Conservation (phyloP, 306 rosid genomes). For the Prunus mume region DNA sequence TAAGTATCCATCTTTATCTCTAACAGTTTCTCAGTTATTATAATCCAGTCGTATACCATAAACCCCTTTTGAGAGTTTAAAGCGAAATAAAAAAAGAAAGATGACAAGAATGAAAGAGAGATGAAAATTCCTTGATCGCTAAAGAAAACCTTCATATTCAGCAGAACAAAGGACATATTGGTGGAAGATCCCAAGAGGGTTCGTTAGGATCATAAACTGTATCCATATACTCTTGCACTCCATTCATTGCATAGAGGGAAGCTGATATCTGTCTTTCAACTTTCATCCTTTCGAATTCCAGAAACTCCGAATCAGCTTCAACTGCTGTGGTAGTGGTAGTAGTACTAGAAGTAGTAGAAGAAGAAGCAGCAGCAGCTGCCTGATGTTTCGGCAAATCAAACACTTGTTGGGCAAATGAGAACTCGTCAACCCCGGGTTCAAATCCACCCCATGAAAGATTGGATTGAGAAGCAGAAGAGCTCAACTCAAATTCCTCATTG, state of each 20-base stretch:
- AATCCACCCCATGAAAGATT: constrained; percentile 43
- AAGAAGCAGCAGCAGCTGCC: not conserved
- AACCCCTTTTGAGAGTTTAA: not conserved
- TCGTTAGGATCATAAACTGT: constrained; percentile 65
- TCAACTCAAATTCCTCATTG: constrained; percentile 30
- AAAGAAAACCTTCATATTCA: constrained; percentile 22
- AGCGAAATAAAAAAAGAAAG: not conserved
- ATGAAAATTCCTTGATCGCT: not conserved
- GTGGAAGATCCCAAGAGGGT: constrained; percentile 88
- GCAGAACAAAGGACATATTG: constrained; percentile 64
- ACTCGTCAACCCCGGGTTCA: constrained; percentile 41
- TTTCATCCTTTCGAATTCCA: constrained; percentile 81
- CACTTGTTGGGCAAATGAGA: constrained; percentile 43
- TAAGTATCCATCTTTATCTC: not conserved
- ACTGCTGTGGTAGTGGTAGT: constrained; percentile 1
- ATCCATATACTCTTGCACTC: constrained; percentile 88
- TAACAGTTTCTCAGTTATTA: not conserved
- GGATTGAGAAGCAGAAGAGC: constrained; percentile 17
- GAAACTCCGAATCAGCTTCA: constrained; percentile 37
- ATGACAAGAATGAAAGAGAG: not conserved
- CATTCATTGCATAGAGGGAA: constrained; percentile 87
- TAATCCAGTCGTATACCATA: not conserved
- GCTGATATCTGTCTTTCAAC: constrained; percentile 93
- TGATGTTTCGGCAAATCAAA: constrained; percentile 48
- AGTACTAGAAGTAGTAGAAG: not conserved